These are phyloP conservation scores for Hamigera avellanea DNA, from an alignment of 495 filamentous ascomycete species.

Conservation along the genomic window DNA sequence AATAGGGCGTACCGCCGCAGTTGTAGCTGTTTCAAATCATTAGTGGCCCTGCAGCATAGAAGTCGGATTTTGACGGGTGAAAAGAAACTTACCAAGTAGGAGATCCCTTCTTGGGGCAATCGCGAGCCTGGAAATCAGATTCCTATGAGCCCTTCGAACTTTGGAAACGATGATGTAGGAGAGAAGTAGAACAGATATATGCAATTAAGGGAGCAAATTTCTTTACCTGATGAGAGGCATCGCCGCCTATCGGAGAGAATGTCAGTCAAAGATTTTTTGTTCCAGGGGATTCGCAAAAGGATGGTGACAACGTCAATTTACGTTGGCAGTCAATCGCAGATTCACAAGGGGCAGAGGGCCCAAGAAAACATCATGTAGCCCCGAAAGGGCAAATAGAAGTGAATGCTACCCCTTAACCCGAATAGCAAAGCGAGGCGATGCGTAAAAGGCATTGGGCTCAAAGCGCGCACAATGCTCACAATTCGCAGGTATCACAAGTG, in stretches of 20 bases:
- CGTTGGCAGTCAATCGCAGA: not conserved
- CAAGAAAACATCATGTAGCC: not conserved
- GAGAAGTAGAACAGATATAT: not conserved
- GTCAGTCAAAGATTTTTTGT: constrained; percentile 12
- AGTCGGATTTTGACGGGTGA: constrained; percentile 2
- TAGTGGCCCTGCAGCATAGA: not conserved
- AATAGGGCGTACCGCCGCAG: constrained; percentile 53
- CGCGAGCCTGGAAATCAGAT: constrained; percentile 54
- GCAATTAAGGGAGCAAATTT: constrained; percentile 4
- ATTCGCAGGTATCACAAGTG: not conserved
- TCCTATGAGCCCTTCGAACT: constrained; percentile 10
- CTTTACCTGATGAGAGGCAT: constrained; percentile 58
- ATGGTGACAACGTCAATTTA: not conserved
- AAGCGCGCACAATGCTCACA: not conserved
- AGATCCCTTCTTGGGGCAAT: constrained; percentile 88
- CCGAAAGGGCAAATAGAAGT: not conserved
- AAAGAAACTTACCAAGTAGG: constrained; percentile 64
- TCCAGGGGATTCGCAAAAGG: constrained; percentile 5
- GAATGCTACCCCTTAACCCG: not conserved
- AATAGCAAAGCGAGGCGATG: not conserved
- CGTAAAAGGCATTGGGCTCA: not conserved
- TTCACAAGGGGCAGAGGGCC: no score
- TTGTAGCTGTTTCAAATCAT: constrained; percentile 47
- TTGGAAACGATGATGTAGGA: not conserved
- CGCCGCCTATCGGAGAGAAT: constrained; percentile 46